Evolutionary conservation across 2,329 filamentous ascomycete species (phyloP), one percentile per base, ranked within the genome.

Genomic region (Stylonectria norvegica): DNA sequence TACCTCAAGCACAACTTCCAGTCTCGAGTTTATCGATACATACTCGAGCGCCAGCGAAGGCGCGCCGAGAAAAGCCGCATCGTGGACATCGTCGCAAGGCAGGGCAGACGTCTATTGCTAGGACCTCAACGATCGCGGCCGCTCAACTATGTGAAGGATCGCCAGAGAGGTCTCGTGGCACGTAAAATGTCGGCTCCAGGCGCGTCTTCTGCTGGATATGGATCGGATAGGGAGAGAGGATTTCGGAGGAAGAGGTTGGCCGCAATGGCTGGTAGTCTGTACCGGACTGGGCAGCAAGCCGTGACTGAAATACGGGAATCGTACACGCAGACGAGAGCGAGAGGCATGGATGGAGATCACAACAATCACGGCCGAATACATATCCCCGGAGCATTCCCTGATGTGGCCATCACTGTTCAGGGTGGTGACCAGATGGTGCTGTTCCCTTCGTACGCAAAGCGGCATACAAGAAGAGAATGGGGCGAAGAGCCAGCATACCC

Each of bases 341-440:
- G 57, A 9, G 58, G 56, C 3, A 32, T 58, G n/a, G 59, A 65
- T 12, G 54, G 49, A 2, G 55, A 53, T 4, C 40, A 49, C 7
- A 57, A 63, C 8, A 54, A 44, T 11, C 51, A 62, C 20, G 56
- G 61, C 7, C 60, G 59, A 27, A 59, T 59, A 34, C 62, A 67
- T 31, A 85, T 87, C 20, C 84, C 88, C 0, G 86, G 85, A 1
- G 80, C 84, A 1, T 96, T 95, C 57, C 88, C 89, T 0, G 85
- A 95, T 52, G 85, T 88, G 14, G 79, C 85, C n/a, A 86, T 95
- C 44, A 79, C 85, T 12, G 78, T 81, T 9, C 83, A 81, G 46
- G 90, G 88, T 10, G 79, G 89, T 45, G 89, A 96, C 62, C 88
- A 97, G 67, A 88, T 98, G 82, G 80, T 98, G 8, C 63, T 98